A percentile compares a stretch with the other conserved stretches of the same genome.
These are phyloP conservation scores for Hypoxylon sp. DNA, from an alignment of 2,329 filamentous ascomycete genomes.

Conservation along the genomic window DNA sequence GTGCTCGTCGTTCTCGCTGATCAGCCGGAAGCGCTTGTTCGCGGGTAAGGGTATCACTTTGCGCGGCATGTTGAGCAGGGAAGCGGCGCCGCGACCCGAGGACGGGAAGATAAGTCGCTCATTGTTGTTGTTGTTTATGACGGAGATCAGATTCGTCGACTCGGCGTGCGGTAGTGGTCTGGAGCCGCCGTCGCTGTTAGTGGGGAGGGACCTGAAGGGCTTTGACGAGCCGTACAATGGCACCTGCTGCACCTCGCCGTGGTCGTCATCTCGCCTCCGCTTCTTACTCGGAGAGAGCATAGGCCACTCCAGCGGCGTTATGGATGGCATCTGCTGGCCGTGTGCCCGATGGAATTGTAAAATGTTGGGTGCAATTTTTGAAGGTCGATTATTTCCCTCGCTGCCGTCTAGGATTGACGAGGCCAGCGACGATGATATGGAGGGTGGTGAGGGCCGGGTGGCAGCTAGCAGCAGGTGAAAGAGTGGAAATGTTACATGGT, in stretches of 20 bases:
- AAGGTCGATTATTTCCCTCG: conserved; percentile 4
- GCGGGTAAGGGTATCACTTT: conserved; percentile 51
- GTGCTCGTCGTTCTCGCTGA: conserved; percentile 39
- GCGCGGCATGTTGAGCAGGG: conserved; percentile 45
- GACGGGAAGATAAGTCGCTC: conserved; percentile 48
- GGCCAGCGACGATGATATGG: conserved; percentile 3
- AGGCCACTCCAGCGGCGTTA: conserved; percentile 53
- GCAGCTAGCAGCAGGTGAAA: conserved; percentile 18
- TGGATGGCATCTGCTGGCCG: conserved; percentile 56
- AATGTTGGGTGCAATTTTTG: conserved; percentile 4
- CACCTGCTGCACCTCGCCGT: conserved; percentile 48
- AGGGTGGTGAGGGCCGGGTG: conserved; percentile 12
- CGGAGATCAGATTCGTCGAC: conserved; percentile 44
- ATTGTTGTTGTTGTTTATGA: conserved; percentile 46
- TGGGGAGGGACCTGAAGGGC: conserved; percentile 33
- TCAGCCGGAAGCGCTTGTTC: conserved; percentile 50
- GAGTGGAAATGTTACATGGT: conserved; percentile 26
- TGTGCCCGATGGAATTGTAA: conserved; percentile 4
- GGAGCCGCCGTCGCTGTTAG: conserved; percentile 43
- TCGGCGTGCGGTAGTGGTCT: conserved; percentile 42
- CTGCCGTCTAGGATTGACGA: neutral
- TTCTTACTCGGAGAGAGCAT: conserved; percentile 55
- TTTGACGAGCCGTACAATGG: conserved; percentile 48
- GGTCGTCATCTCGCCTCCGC: conserved; percentile 57
- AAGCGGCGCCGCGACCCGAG: conserved; percentile 21